Evolutionary conservation across 345 rosid genomes (phyloP).

Genomic region (Euphorbia peplus): DNA sequence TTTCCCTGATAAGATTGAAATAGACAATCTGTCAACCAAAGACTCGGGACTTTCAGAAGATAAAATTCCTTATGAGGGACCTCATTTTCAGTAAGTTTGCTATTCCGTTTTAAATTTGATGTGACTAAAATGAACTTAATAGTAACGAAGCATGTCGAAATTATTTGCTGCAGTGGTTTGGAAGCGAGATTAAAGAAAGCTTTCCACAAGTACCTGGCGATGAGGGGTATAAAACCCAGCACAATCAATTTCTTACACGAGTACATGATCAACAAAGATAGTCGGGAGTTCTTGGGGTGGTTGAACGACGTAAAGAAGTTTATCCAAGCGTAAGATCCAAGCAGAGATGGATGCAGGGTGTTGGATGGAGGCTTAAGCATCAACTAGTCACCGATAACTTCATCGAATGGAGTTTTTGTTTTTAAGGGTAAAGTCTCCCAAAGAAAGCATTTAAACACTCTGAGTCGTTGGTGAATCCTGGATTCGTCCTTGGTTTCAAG

Average conservation of each 20-base stretch:
- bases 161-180: conserved; percentile 53
- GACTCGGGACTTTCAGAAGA: conserved; percentile 50
- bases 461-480: too few relatives aligned
- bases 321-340: conserved; percentile 39
- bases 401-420: too few relatives aligned
- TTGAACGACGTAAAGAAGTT: conserved; percentile 69
- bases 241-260: conserved; percentile 80
- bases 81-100: conserved; percentile 69
- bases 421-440: too few relatives aligned
- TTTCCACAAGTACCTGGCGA: conserved; percentile 69
- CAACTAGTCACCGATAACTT: too few relatives aligned
- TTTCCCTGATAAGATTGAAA: conserved; percentile 54
- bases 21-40: conserved; percentile 57
- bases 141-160: neutral
- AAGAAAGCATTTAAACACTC: too few relatives aligned
- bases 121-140: neutral
- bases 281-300: conserved; percentile 63
- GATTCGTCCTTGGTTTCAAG: too few relatives aligned
- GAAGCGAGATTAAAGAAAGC: conserved; percentile 78
- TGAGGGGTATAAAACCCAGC: conserved; percentile 75
- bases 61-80: conserved; percentile 68
- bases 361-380: too few relatives aligned
- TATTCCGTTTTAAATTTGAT: neutral
- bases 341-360: too few relatives aligned
- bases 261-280: conserved; percentile 88